phyloP scores from a whole-genome alignment of 2,329 filamentous ascomycete species.

The Aspergillus clavatus region DNA sequence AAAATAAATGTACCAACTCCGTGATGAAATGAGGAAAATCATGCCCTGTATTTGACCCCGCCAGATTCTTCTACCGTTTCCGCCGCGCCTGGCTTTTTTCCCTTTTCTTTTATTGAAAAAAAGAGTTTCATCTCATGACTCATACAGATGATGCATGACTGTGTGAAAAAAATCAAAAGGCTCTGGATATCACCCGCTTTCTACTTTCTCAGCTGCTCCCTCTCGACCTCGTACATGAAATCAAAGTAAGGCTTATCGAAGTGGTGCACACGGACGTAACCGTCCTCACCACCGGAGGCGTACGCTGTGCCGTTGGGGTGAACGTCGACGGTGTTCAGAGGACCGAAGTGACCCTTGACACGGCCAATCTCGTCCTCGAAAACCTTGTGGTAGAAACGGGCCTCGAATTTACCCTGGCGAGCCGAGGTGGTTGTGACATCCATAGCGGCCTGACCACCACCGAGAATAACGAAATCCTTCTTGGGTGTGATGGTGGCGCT shows the following conservation, averaged over 20 bases:
- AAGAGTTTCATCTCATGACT: slow-evolving; percentile 33
- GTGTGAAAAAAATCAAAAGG: slow-evolving; percentile 16
- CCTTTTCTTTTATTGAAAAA: slow-evolving; percentile 11
- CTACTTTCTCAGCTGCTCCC: slow-evolving; percentile 58
- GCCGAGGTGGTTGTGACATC: slow-evolving; percentile 93
- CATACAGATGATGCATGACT: slow-evolving; percentile 31
- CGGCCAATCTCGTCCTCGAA: slow-evolving; percentile 98
- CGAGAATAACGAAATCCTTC: slow-evolving; percentile 96
- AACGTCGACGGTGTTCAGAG: slow-evolving; percentile 90
- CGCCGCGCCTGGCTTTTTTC: slow-evolving; percentile 19
- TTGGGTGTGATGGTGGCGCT: slow-evolving; percentile 88
- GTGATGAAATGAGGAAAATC: slow-evolving; percentile 35
- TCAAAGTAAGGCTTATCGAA: slow-evolving; percentile 99
- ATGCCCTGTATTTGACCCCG: slow-evolving; percentile 25
- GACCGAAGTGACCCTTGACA: slow-evolving; percentile 95
- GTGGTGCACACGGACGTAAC: slow-evolving; percentile 96
- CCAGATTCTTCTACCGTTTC: slow-evolving; percentile 24
- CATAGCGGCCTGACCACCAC: slow-evolving; percentile 97
- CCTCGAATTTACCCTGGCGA: slow-evolving; percentile 98
- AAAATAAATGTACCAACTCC: slow-evolving; percentile 35
- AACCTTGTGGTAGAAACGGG: slow-evolving; percentile 99
- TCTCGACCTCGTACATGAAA: slow-evolving; percentile 97
- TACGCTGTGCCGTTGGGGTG: slow-evolving; percentile 90
- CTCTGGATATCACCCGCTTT: slow-evolving; percentile 18
- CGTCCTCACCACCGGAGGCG: slow-evolving; percentile 93